Evolutionary conservation across 495 filamentous ascomycete genomes (phyloP), one percentile per base, ranked within the genome.

Genomic region (Talaromyces liani): DNA sequence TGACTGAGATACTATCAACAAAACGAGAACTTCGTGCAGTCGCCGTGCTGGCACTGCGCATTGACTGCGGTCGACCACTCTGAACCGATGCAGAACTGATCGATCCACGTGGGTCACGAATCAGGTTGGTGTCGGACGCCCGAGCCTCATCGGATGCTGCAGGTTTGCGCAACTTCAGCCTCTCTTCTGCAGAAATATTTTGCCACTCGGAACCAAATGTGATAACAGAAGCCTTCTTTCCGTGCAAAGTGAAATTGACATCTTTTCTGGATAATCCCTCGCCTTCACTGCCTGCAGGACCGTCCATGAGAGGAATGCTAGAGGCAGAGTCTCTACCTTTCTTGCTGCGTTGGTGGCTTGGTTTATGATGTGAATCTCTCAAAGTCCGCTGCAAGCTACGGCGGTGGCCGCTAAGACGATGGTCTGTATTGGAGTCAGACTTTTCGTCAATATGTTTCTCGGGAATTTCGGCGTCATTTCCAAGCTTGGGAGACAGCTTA

Each of bases 151-250:
- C 80, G 14, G 73, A 72, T 33, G 75, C 77, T 27, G 79, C 78
- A 27, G 80, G 79, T 62, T 84, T 86, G 12, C 81, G 79, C 7
- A 81, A 71, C 53, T 82, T 80, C 59, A 92, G 76, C 18, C 88
- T 86, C 67, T 95, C 91, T 65, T 95, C 92, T 1, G 87, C 80
- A 3, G 88, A 84, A 75, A 94, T 88, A 67, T 82, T 87, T 68
- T 94, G 87, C 81, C 95, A 89, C 67, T 97, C 95, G 41, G 86
- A 88, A 7, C 93, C 93, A 73, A 98, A 96, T 29, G 91, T 96
- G 64, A 98, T 88, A 58, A 98, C 89, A 0, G 91, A 96, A 2
- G 94, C 94, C 73, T 98, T 98, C 79, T 98, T 98, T 61, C 94
- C 94, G 70, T 98, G 94, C 4, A 98, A 88, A 5, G 91, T 96